phyloP scores from a whole-genome alignment of 345 rosid species.

The Pugionium dolabratum region DNA sequence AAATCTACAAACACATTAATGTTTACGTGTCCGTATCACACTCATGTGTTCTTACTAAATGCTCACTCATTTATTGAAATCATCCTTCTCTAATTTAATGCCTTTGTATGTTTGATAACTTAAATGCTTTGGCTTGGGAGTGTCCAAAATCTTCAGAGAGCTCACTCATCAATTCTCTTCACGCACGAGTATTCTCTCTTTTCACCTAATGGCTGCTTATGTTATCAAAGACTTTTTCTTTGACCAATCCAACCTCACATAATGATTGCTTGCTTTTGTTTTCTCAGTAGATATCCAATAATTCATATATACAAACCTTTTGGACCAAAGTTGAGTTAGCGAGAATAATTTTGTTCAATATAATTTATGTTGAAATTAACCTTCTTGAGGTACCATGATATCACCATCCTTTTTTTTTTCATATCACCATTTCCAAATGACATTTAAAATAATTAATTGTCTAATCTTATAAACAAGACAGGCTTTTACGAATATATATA shows the following conservation, averaged over 20 bases:
- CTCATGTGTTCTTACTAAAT: constrained; percentile 31
- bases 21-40: constrained; percentile 62
- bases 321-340: too few species aligned
- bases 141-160: neutral
- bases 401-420: too few species aligned
- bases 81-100: neutral
- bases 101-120: constrained; percentile 15
- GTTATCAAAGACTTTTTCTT: constrained; percentile 18
- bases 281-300: too few species aligned
- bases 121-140: constrained; percentile 10
- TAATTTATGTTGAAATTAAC: too few species aligned
- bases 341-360: too few species aligned
- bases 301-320: too few species aligned
- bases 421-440: too few species aligned
- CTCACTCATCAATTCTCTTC: constrained; percentile 14
- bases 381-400: too few species aligned
- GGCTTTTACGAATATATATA: too few species aligned
- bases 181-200: constrained; percentile 24
- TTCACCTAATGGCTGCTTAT: too few species aligned
- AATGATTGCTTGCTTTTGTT: constrained; percentile 16
- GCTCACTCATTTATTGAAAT: constrained; percentile 14
- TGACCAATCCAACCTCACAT: constrained; percentile 31
- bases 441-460: too few species aligned
- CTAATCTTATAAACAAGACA: too few species aligned
- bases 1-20: constrained; percentile 63